These are phyloP conservation scores for Fusarium penzigii DNA, from an alignment of 2,329 filamentous ascomycete species.

Conservation along the genomic window DNA sequence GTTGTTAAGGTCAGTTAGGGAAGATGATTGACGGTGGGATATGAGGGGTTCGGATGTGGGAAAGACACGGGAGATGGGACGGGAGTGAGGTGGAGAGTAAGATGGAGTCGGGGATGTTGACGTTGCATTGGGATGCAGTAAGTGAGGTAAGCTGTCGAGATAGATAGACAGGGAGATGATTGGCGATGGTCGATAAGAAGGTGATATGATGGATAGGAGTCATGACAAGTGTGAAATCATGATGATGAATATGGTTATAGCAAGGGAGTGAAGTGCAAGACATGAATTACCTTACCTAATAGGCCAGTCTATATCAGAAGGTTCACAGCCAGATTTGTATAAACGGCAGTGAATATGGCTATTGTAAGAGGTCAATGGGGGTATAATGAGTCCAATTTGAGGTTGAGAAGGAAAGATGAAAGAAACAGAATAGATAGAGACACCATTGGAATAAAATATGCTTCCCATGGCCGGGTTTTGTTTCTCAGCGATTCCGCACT, in stretches of 20 bases:
- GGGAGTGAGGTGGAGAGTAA: neutral
- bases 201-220: neutral
- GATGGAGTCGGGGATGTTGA: neutral
- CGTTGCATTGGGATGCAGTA: neutral
- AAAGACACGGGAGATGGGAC: neutral
- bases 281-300: neutral
- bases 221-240: neutral
- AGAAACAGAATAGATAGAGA: neutral
- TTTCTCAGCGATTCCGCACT: neutral
- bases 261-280: neutral
- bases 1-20: constrained; percentile 12
- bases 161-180: neutral
- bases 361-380: neutral
- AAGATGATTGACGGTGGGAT: no score
- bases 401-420: neutral
- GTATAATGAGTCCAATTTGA: neutral
- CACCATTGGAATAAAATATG: neutral
- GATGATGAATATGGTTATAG: neutral
- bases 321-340: neutral
- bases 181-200: neutral
- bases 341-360: neutral
- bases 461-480: neutral
- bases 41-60: neutral
- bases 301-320: neutral
- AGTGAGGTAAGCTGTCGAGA: neutral